Evolutionary conservation across 2,329 filamentous ascomycete species (phyloP), one percentile per base, ranked within the genome.

Genomic region (Ceratocystis cubensis): DNA sequence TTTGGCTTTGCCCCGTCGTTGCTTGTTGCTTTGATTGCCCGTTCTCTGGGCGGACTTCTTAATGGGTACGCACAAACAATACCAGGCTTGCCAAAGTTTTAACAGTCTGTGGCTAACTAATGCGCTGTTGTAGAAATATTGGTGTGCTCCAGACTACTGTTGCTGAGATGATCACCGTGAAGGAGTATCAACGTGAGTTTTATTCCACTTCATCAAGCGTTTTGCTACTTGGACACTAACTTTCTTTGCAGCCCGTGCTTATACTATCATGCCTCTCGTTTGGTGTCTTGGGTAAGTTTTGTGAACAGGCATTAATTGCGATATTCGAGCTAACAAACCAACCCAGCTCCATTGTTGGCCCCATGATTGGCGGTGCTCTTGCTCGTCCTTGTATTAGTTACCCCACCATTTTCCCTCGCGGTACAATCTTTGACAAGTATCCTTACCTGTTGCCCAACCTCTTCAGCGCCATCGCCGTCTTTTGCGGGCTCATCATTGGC

Each of bases 181-280:
- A 96, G 77, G 88, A 93, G 75, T 91, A 97, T 74, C 92, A 97
- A 75, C 88, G 88, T 91, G 76, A 76, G 88, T 78, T 41, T 45
- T 25, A 30, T 17, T 61, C 45, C 10, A 46, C 53, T 63, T 13
- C 44, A 61, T 46, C 62, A 65, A 3, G 3, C 7, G 25, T 17
- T 5, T 45, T 28, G 5, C 10, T 10, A 8, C 56, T 22, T 66
- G 73, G 75, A 70, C 78, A 45, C 56, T 62, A 64, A 65, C 44
- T 20, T 48, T 5, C n/a, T 22, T 65, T 65, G 67, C 69, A 91
- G 88, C 92, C 71, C 89, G 90, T 71, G 94, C 93, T 63, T 99
- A 96, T 77, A 91, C 93, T 13, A 92, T 97, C 71, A 96, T 99
- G 91, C 94, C 94, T 5, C 91, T 96, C 74, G 90, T 97, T 30